phyloP scores from a whole-genome alignment of 345 rosid genomes.

The Ceriops zippeliana region DNA sequence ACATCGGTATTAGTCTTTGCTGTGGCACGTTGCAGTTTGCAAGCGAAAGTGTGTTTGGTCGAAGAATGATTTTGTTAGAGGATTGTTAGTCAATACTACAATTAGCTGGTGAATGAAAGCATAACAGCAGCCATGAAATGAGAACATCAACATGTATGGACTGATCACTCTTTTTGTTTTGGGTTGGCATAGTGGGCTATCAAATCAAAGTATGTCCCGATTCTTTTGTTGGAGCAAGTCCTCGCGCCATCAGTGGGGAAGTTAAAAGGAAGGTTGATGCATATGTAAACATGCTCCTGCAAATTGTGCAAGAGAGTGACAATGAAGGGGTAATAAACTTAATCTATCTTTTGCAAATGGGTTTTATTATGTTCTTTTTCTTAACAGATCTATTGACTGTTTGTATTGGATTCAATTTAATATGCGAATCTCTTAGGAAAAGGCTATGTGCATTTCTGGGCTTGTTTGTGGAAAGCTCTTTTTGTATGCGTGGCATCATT shows the following conservation, averaged over 20 bases:
- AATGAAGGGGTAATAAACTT: conserved; percentile 39
- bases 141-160: too few species aligned
- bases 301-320: conserved; percentile 42
- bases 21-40: too few species aligned
- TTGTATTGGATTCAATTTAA: too few species aligned
- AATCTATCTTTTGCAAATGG: not conserved
- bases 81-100: not conserved
- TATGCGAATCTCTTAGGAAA: too few species aligned
- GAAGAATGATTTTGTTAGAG: not conserved
- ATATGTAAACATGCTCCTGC: conserved; percentile 39
- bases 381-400: too few species aligned
- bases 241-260: conserved; percentile 48
- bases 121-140: not conserved
- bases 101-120: not conserved
- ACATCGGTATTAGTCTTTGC: not conserved
- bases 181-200: conserved; percentile 52
- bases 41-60: not conserved
- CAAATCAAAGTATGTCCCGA: conserved; percentile 31
- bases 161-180: not conserved
- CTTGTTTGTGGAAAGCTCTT: too few species aligned
- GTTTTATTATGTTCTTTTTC: too few species aligned
- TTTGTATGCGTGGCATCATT: too few species aligned
- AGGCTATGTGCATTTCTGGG: too few species aligned
- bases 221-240: conserved; percentile 30
- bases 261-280: conserved; percentile 37